Base-by-base conservation (phyloP, 2,329 filamentous ascomycete species). In the Madurella fahalii region DNA sequence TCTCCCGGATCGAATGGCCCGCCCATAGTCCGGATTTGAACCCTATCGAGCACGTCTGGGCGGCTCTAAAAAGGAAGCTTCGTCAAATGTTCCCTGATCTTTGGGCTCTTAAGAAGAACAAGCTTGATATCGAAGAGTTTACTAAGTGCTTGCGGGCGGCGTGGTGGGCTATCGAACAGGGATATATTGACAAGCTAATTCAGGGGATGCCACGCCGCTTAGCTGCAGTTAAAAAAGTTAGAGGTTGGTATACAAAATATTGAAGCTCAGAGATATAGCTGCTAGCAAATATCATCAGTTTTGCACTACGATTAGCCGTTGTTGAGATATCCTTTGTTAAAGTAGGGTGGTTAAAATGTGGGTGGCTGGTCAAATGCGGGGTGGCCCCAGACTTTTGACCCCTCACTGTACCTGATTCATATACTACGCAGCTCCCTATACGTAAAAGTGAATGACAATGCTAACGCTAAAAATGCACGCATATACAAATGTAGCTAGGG, bases 161-260 rank as follows among this genome's bases (percentile, higher is more conserved):
- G 15, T 49, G 52, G 52, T 50, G 40, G 52, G 31, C 32, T 4
- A 49, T 54, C 9, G 46, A 49, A 3, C 52, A 54, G 40, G 48
- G 15, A 9, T 30, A 45, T 15, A 45, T 54, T 54, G 52, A 54
- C 46, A 17, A 32, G 17, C 52, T 54, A 40, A 50, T 54, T 25
- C n/a, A n/a, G n/a, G n/a, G n/a, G 30, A 45, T 44, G 31, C 46
- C 52, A 1, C 16, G n/a, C 2, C 46, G 52, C 3, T 45, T 54
- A 18, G 39, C 31, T 12, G 52, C 46, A 15, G 52, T 54, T 15
- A 49, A 47, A 15, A 52, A 47, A 41, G 50, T 18, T 41, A 40
- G 43, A 34, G 52, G 47, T 2, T 54, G 47, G 42, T 54, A 54
- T 39, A 54, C 47, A 51, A 50, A 47, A 50, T 54, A 54, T 50